Percentiles rank a stretch among this genome's conserved stretches.
Conservation (phyloP, 2,329 filamentous ascomycete species). For the Epichloe hybrida region DNA sequence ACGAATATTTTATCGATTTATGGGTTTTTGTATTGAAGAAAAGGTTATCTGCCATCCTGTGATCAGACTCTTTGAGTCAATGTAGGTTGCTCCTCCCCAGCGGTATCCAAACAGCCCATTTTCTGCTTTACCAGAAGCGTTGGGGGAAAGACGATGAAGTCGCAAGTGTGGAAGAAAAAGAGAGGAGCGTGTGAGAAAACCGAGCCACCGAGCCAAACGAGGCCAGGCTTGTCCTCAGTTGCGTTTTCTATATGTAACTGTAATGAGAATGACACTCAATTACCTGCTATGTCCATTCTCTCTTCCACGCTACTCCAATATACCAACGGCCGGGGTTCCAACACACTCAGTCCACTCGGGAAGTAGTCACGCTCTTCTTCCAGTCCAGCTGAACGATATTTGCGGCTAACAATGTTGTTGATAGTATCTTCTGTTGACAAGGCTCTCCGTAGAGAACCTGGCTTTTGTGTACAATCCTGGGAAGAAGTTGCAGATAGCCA, state of each 20-base stretch:
- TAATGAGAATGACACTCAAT: not conserved
- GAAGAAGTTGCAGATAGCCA: not conserved
- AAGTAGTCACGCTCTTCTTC: slow-evolving; percentile 44
- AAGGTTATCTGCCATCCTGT: no score
- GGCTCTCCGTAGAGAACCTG: slow-evolving; percentile 21
- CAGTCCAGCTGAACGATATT: slow-evolving; percentile 41
- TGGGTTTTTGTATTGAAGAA: no score
- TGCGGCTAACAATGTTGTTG: slow-evolving; percentile 45
- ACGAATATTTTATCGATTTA: no score
- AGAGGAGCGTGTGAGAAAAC: no score
- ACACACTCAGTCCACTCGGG: slow-evolving; percentile 37
- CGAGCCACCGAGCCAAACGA: no score
- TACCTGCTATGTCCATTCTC: slow-evolving; percentile 29
- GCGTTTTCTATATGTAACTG: not conserved
- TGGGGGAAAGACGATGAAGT: no score
- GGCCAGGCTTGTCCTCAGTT: no score
- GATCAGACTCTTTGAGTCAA: no score
- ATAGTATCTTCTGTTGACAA: slow-evolving; percentile 36
- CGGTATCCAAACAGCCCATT: no score
- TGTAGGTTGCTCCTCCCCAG: no score
- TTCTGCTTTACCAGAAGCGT: no score
- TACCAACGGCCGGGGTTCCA: slow-evolving; percentile 49
- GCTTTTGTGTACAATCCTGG: not conserved
- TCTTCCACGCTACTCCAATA: slow-evolving; percentile 53
- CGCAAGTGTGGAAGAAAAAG: no score